Conservation (phyloP, 768 basidiomycete genomes). For the Xerocomus brunneocitrinus region DNA sequence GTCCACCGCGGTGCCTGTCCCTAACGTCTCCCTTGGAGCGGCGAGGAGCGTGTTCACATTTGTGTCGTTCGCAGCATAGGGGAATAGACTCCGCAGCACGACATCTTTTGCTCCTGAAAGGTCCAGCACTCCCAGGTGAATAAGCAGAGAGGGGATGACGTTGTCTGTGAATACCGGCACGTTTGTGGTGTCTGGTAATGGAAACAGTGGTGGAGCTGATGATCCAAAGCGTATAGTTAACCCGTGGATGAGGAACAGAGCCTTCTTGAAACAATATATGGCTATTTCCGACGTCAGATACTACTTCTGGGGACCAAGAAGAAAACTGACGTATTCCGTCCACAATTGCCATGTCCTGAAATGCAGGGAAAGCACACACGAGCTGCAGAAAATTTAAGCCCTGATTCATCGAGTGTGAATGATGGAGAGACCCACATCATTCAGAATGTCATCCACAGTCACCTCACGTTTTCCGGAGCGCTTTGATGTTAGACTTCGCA, state of each 20-base stretch:
- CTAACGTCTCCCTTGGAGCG: conserved; percentile 13
- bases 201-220: conserved; percentile 49
- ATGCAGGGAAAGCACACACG: conserved; percentile 72
- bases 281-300: conserved; percentile 36
- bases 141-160: conserved; percentile 75
- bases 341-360: conserved; percentile 71
- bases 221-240: conserved; percentile 63
- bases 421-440: conserved; percentile 45
- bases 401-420: conserved; percentile 1
- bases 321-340: conserved; percentile 51
- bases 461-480: conserved; percentile 28
- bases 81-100: conserved; percentile 45
- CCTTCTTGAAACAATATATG: conserved; percentile 90
- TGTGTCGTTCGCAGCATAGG: conserved; percentile 38
- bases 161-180: conserved; percentile 77
- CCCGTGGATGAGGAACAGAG: conserved; percentile 74
- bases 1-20: conserved; percentile 1
- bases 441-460: conserved; percentile 56
- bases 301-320: conserved; percentile 4
- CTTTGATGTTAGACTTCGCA: conserved; percentile 54
- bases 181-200: conserved; percentile 53
- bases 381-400: conserved; percentile 42
- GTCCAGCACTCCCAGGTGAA: conserved; percentile 73
- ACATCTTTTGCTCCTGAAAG: conserved; percentile 44
- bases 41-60: conserved; percentile 41